A percentile compares a stretch with the other conserved stretches of the same genome.
Conservation (phyloP, 2,329 filamentous ascomycete genomes). For the Arthrobotrys entomopaga region DNA sequence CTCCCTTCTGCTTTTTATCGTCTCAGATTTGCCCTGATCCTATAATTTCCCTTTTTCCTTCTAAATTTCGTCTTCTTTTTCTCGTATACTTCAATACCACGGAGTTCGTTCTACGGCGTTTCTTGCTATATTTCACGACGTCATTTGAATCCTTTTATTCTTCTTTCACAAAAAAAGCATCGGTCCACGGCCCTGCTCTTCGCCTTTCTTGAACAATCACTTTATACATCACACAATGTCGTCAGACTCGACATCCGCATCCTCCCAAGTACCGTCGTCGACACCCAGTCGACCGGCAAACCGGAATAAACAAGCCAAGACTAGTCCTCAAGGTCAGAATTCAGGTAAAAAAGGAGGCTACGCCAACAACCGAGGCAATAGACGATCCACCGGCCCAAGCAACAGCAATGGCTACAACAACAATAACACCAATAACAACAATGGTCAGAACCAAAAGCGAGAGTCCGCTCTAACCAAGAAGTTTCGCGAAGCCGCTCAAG, state of each 20-base stretch:
- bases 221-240: constrained; percentile 23
- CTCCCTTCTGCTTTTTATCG: constrained; percentile 11
- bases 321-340: constrained; percentile 42
- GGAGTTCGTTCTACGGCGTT: constrained; percentile 40
- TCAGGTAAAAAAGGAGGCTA: constrained; percentile 31
- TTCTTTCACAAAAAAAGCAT: too few species aligned
- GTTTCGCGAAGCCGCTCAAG: constrained; percentile 47
- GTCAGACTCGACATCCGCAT: constrained; percentile 29
- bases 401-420: too few species aligned
- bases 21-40: constrained; percentile 22
- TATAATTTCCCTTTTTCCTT: constrained; percentile 12
- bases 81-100: background rate
- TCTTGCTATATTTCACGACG: constrained; percentile 20
- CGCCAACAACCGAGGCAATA: constrained; percentile 24
- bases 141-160: constrained; percentile 6
- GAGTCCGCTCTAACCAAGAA: constrained; percentile 49
- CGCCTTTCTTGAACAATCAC: constrained; percentile 6
- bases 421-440: constrained; percentile 3
- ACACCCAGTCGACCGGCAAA: constrained; percentile 46
- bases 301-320: constrained; percentile 34
- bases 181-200: constrained; percentile 6
- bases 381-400: constrained; percentile 1
- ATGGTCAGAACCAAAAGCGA: constrained; percentile 19
- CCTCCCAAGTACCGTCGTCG: constrained; percentile 7
- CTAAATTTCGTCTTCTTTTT: background rate